Evolutionary conservation across 192 early-diverging fungal species (phyloP).

Genomic region (Gaertneriomyces semiglobifer): DNA sequence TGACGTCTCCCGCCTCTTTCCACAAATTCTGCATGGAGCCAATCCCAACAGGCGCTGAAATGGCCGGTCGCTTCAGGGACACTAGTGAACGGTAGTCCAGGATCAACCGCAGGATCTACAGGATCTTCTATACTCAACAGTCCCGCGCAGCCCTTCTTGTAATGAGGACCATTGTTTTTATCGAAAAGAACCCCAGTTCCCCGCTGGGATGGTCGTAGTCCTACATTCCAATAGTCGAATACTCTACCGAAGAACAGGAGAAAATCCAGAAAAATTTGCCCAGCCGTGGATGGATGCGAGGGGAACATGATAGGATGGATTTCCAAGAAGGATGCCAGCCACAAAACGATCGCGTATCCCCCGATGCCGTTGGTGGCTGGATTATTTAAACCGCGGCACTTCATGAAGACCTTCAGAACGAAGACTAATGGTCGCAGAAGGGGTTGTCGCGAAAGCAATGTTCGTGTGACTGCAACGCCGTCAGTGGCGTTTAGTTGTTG

Average conservation of each 20-base stretch:
- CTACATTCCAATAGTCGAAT: background rate
- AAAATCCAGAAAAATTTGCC: conserved; percentile 24
- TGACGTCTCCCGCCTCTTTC: too few relatives aligned
- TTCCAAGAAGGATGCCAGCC: conserved; percentile 26
- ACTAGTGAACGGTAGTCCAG: too few relatives aligned
- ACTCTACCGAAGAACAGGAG: conserved; percentile 6
- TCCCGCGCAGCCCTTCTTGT: too few relatives aligned
- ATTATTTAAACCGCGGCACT: conserved; percentile 10
- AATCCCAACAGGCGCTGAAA: too few relatives aligned
- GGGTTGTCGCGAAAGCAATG: conserved; percentile 9
- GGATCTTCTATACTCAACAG: too few relatives aligned
- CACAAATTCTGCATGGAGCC: too few relatives aligned
- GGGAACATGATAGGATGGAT: conserved; percentile 19
- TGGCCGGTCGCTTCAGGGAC: too few relatives aligned
- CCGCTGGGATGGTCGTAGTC: background rate
- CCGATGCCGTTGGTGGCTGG: conserved; percentile 9
- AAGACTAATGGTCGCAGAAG: conserved; percentile 20
- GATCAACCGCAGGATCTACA: too few relatives aligned
- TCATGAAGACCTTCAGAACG: conserved; percentile 31
- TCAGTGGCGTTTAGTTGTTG: background rate
- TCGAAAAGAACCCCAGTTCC: too few relatives aligned
- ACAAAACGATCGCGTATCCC: conserved; percentile 14
- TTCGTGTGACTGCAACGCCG: background rate
- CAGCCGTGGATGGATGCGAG: background rate
- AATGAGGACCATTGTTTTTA: too few relatives aligned